Percentiles rank a stretch among this genome's conserved stretches.
These are phyloP conservation scores for Gracilaria caudata DNA, from an alignment of 23 red algal species.

Conservation along the genomic window DNA sequence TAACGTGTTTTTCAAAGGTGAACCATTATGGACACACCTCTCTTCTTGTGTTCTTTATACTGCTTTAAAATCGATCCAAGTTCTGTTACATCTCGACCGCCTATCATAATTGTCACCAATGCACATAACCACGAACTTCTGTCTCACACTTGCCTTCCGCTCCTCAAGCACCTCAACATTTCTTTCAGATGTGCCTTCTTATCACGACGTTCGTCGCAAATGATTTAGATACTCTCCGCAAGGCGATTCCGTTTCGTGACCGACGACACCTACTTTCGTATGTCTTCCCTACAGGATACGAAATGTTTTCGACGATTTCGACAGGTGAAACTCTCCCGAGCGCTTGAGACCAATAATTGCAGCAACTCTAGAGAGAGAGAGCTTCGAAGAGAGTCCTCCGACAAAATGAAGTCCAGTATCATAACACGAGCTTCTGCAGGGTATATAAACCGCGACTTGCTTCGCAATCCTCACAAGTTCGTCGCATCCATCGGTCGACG, in stretches of 20 bases:
- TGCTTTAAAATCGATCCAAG: conserved; percentile 13
- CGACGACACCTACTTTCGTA: not conserved
- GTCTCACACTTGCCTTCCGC: not conserved
- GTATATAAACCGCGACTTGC: conserved; percentile 4
- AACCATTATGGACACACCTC: conserved; percentile 26
- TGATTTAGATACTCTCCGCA: not conserved
- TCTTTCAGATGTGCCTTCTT: conserved; percentile 8
- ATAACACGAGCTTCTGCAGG: not conserved
- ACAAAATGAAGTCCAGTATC: not conserved
- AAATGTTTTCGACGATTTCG: conserved; percentile 22
- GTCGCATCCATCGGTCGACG: not conserved
- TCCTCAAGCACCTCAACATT: not conserved
- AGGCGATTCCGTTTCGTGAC: not conserved
- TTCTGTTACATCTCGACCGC: conserved; percentile 37
- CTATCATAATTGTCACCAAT: conserved; percentile 25
- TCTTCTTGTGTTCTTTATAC: not conserved
- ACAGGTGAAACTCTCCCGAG: conserved; percentile 5
- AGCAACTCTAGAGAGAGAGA: conserved; percentile 1
- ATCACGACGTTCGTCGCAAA: not conserved
- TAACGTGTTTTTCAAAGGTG: not conserved
- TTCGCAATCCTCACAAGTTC: not conserved
- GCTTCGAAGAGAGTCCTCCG: not conserved
- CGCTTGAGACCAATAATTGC: conserved; percentile 16
- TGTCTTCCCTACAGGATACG: not conserved
- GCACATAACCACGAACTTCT: not conserved